Evolutionary conservation across 352 stramenopile genomes (phyloP), one percentile per base, ranked within the genome.

Genomic region (Thraustochytrium striatum): DNA sequence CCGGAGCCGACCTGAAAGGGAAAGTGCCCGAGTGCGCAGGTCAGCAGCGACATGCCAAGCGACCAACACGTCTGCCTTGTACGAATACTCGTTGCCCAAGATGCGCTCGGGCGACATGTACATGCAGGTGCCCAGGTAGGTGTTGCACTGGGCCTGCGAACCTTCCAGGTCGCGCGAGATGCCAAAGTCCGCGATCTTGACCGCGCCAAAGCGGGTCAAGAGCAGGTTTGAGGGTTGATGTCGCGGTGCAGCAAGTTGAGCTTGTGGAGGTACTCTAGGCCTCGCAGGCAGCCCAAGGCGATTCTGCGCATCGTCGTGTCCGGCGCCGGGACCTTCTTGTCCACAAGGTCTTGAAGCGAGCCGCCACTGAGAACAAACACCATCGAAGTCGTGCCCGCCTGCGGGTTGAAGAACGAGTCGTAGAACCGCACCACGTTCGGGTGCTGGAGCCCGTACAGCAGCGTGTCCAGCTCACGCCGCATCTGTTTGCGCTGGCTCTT

Each of bases 311-410:
- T 84, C n/a, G 93, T 89, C 30, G 84, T 85, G 68, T 97, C 92
- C 41, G 87, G 90, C 35, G 87, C 91, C 78, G 88, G 94, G 35
- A 91, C 91, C 28, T 91, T 91, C 3, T 85, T 91, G 57, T 96
- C 88, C 21, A 97, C 91, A 36, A 96, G 92, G 58, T 96, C 92
- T 80, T 97, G 90, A 1, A 97, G 86, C 38, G 90, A 95, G 16
- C 93, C 93, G n/a, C 90, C 92, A 62, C 96, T 89, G 92, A 97
- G 97, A 83, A 97, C 93, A 52, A 97, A 88, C n/a, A 97, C 90
- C 53, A 97, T 95, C 0, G 88, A 94, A 30, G 97, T 91, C 44
- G 91, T 93, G 9, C 91, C 89, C 59, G 94, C 89, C 57, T 93
- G 91, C 2, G 89, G 89, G 82, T 94, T 94, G 87, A 93, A 94